These are phyloP conservation scores for Fusarium nematophilum DNA, from an alignment of 2,329 filamentous ascomycete genomes.

Conservation along the genomic window DNA sequence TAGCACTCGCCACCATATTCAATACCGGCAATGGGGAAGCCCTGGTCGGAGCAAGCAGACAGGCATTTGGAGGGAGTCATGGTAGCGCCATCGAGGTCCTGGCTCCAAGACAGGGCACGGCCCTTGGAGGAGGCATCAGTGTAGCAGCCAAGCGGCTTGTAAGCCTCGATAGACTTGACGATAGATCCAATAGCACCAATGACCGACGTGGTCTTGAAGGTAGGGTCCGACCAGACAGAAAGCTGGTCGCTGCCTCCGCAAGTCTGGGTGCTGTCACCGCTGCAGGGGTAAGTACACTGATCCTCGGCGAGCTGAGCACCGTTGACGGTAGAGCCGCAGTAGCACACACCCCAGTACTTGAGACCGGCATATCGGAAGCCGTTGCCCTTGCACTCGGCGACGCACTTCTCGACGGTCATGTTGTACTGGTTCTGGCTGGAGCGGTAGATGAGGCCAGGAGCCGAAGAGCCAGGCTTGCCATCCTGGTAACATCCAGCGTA, in stretches of 20 bases:
- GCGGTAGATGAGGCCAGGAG: constrained; percentile 56
- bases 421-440: constrained; percentile 50
- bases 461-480: constrained; percentile 40
- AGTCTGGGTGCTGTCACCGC: constrained; percentile 55
- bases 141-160: constrained; percentile 72
- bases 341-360: constrained; percentile 64
- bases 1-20: constrained; percentile 62
- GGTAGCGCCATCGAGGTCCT: constrained; percentile 49
- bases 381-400: constrained; percentile 63
- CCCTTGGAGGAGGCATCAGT: constrained; percentile 56
- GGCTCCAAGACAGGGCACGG: constrained; percentile 58
- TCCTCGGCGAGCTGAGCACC: constrained; percentile 63
- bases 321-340: constrained; percentile 63
- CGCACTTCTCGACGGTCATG: constrained; percentile 62
- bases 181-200: constrained; percentile 40
- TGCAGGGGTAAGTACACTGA: constrained; percentile 68
- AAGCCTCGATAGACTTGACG: constrained; percentile 56
- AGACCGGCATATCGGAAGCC: constrained; percentile 64
- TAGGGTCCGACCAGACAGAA: constrained; percentile 62
- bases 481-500: constrained; percentile 62
- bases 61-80: constrained; percentile 59
- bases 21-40: constrained; percentile 61
- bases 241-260: constrained; percentile 62
- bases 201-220: constrained; percentile 58
- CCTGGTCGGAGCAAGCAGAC: constrained; percentile 54